A percentile compares a stretch with the other conserved stretches of the same genome.
These are phyloP conservation scores for Penicillium angulare DNA, from an alignment of 495 filamentous ascomycete species.

Conservation along the genomic window DNA sequence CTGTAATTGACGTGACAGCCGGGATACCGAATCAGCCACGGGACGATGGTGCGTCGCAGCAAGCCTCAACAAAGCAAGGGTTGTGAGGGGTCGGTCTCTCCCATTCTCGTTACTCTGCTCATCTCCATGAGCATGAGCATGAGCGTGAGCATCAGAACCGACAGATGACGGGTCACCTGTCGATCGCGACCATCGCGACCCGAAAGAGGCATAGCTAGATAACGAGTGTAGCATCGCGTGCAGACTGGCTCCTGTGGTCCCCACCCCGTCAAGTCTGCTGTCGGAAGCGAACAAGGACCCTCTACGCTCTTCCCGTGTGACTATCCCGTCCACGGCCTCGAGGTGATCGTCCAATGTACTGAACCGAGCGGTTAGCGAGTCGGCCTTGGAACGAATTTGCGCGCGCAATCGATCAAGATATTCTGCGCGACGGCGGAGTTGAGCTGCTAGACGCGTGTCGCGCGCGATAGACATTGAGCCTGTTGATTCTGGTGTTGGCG, in stretches of 20 bases:
- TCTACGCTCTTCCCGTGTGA: constrained; percentile 24
- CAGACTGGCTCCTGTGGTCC: constrained; percentile 13
- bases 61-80: constrained; percentile 18
- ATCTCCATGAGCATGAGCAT: neutral
- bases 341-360: constrained; percentile 43
- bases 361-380: constrained; percentile 34
- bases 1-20: constrained; percentile 16
- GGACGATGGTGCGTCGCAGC: constrained; percentile 23
- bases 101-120: too few species aligned
- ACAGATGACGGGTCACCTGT: constrained; percentile 8
- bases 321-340: constrained; percentile 38
- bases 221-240: constrained; percentile 16
- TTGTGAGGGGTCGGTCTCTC: constrained; percentile 12
- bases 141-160: neutral
- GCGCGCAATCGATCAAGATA: constrained; percentile 39
- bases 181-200: constrained; percentile 9
- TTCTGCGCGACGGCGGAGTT: constrained; percentile 33
- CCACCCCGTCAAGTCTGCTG: too few species aligned
- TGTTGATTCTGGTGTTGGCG: constrained; percentile 5
- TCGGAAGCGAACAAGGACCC: constrained; percentile 7
- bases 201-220: constrained; percentile 16
- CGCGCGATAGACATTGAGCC: constrained; percentile 21
- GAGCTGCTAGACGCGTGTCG: constrained; percentile 34
- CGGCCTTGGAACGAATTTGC: constrained; percentile 37
- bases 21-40: constrained; percentile 20